Conservation (phyloP, 139 green algal genomes). For the Zygnema cylindricum region DNA sequence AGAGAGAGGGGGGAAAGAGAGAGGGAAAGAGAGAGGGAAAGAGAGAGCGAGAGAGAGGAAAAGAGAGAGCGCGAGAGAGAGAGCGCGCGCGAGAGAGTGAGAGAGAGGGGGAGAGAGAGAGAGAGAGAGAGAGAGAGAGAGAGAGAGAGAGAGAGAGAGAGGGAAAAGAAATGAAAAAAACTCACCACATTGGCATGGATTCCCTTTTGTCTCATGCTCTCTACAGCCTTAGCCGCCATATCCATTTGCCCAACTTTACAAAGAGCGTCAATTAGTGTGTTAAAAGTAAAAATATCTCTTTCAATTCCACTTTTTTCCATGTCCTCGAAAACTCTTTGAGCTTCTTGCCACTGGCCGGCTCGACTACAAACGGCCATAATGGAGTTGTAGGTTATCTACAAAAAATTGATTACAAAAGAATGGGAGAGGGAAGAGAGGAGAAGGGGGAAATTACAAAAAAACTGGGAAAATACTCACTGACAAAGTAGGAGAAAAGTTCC, state of each 20-base stretch:
- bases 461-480: too few relatives aligned
- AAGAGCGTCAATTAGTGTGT: conserved; percentile 55
- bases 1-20: too few relatives aligned
- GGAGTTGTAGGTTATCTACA: conserved; percentile 60
- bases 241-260: conserved; percentile 55
- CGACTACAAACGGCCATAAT: conserved; percentile 56
- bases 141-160: neutral
- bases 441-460: conserved; percentile 1
- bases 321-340: conserved; percentile 36
- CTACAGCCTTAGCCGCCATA: conserved; percentile 13
- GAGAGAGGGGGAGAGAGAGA: too few relatives aligned
- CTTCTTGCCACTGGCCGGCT: conserved; percentile 50
- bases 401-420: neutral
- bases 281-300: conserved; percentile 53
- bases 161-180: neutral
- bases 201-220: conserved; percentile 12
- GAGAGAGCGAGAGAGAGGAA: too few relatives aligned
- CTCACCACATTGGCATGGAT: conserved; percentile 40
- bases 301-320: conserved; percentile 37
- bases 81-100: too few relatives aligned
- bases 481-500: too few relatives aligned
- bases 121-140: conserved; percentile 5
- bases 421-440: neutral
- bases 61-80: too few relatives aligned
- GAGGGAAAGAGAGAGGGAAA: too few relatives aligned